Evolutionary conservation across 2,329 filamentous ascomycete genomes (phyloP).

Genomic region (Colletotrichum cuscutae): DNA sequence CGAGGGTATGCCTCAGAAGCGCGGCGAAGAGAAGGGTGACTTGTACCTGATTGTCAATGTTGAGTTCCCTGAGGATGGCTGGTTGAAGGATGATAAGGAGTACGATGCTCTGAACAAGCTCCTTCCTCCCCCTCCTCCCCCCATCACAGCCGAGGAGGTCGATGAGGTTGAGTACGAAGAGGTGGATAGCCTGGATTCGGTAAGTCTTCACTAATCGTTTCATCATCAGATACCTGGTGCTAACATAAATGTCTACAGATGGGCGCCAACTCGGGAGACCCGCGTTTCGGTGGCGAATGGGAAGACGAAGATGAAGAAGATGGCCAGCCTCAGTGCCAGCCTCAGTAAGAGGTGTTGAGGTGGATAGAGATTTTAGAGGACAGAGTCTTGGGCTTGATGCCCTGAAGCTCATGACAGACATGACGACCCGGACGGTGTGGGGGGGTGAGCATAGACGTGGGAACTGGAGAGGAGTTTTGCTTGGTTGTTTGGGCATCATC

Average conservation of each 20-base stretch:
- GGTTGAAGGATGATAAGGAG: conserved; percentile 77
- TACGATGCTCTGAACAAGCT: conserved; percentile 79
- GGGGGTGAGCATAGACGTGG: conserved; percentile 30
- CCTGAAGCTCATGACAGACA: conserved; percentile 30
- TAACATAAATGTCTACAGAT: conserved; percentile 59
- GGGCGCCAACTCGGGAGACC: conserved; percentile 77
- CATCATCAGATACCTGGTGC: conserved; percentile 10
- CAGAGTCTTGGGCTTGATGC: conserved; percentile 30
- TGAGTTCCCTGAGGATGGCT: conserved; percentile 88
- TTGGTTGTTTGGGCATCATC: conserved; percentile 33
- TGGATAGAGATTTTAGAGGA: conserved; percentile 28
- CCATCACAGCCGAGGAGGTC: conserved; percentile 77
- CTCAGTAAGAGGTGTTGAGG: conserved; percentile 63
- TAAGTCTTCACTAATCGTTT: conserved; percentile 47
- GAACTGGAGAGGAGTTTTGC: conserved; percentile 34
- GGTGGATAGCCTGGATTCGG: conserved; percentile 84
- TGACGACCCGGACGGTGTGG: conserved; percentile 29
- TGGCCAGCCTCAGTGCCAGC: conserved; percentile 75
- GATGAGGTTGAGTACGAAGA: conserved; percentile 90
- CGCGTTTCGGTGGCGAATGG: conserved; percentile 72
- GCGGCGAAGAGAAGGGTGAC: conserved; percentile 84
- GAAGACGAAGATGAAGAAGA: conserved; percentile 78
- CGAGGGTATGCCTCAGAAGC: conserved; percentile 96
- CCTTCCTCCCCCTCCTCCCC: conserved; percentile 71
- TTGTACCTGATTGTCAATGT: conserved; percentile 88